A percentile compares a stretch with the other conserved stretches of the same genome.
Conservation (phyloP, 352 stramenopile species). For the Phytophthora macrochlamydospora region DNA sequence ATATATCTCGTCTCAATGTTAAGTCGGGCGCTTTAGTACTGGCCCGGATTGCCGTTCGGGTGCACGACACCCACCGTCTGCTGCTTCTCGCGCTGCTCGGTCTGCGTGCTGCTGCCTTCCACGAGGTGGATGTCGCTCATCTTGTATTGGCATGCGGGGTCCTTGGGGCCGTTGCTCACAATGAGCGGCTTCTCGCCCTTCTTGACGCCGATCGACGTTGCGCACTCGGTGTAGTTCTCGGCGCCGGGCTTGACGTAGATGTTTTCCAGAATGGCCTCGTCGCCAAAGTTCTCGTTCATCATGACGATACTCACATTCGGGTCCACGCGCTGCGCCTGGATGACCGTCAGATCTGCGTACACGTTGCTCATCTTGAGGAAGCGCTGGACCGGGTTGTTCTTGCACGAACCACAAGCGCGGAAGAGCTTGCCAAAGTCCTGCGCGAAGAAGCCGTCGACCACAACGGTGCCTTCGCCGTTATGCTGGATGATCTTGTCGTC, state of each 20-base stretch:
- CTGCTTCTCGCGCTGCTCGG: too few relatives aligned
- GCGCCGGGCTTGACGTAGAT: conserved; percentile 31
- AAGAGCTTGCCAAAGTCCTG: conserved; percentile 34
- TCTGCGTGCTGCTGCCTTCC: not conserved
- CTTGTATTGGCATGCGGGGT: conserved; percentile 28
- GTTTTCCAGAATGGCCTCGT: conserved; percentile 39
- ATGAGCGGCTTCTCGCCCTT: conserved; percentile 13
- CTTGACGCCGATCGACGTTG: conserved; percentile 27
- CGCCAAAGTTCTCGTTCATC: conserved; percentile 45
- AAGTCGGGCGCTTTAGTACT: too few relatives aligned
- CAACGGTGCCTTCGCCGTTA: conserved; percentile 18
- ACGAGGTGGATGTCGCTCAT: conserved; percentile 26
- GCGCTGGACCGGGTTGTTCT: conserved; percentile 37
- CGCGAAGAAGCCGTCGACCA: conserved; percentile 14
- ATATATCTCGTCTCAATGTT: too few relatives aligned
- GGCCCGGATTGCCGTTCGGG: too few relatives aligned
- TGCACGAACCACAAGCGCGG: conserved; percentile 41
- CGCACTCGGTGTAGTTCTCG: conserved; percentile 31
- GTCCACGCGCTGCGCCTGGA: conserved; percentile 33
- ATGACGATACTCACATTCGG: conserved; percentile 41
- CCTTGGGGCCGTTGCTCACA: conserved; percentile 26
- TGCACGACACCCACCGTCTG: too few relatives aligned
- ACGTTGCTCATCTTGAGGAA: conserved; percentile 44
- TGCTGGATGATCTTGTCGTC: conserved; percentile 51
- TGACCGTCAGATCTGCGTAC: conserved; percentile 24